Conservation (phyloP, 2,329 filamentous ascomycete species). For the Alternaria hordeiaustralica region DNA sequence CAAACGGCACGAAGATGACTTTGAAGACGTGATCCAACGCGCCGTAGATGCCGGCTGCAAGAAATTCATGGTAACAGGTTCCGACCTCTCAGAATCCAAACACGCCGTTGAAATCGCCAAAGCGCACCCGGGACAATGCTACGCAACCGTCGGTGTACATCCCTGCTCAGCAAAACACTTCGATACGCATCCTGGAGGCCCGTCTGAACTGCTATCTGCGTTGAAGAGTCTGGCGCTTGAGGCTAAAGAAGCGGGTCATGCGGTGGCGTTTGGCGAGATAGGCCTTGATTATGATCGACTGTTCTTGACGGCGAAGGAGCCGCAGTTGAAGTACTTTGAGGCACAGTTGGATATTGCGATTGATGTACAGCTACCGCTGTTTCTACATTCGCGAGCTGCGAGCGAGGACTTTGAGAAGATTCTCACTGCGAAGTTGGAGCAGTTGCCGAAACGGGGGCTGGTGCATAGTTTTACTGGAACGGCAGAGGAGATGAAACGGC, state of each 20-base stretch:
- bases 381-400: constrained; percentile 89
- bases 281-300: constrained; percentile 96
- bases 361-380: constrained; percentile 80
- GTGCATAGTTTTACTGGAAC: constrained; percentile 97
- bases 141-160: constrained; percentile 90
- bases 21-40: constrained; percentile 77
- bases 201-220: constrained; percentile 61
- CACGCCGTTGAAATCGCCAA: constrained; percentile 76
- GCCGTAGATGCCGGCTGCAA: constrained; percentile 79
- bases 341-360: constrained; percentile 81
- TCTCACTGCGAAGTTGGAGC: constrained; percentile 68
- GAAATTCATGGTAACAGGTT: constrained; percentile 94
- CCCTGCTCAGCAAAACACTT: constrained; percentile 87
- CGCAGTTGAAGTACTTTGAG: constrained; percentile 85
- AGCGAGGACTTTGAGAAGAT: constrained; percentile 77
- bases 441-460: constrained; percentile 76
- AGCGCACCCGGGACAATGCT: constrained; percentile 79
- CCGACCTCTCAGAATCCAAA: constrained; percentile 78
- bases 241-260: constrained; percentile 64
- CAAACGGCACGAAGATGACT: constrained; percentile 74
- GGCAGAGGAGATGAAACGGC: constrained; percentile 78
- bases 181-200: constrained; percentile 65
- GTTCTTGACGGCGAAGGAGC: constrained; percentile 77
- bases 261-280: constrained; percentile 89
- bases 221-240: constrained; percentile 70